Evolutionary conservation across 441 rosid species (phyloP).

Genomic region (Mallotus japonicus): DNA sequence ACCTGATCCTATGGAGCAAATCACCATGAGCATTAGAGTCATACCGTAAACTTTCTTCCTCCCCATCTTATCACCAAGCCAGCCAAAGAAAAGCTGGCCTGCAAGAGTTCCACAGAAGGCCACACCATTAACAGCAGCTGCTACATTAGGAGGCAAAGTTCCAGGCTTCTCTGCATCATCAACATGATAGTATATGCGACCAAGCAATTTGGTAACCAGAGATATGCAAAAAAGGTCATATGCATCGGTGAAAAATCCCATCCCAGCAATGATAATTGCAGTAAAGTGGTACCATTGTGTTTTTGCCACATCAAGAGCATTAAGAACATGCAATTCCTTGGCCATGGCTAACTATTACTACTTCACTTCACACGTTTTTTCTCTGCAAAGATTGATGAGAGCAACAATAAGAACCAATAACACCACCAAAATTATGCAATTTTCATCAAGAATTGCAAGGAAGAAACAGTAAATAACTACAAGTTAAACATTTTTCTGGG

Average conservation of each 20-base stretch:
- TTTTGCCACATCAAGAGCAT: slow-evolving; percentile 77
- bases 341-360: slow-evolving; percentile 34
- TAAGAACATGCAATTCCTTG: slow-evolving; percentile 53
- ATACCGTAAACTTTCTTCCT: slow-evolving; percentile 72
- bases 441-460: too few relatives aligned
- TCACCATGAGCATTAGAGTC: slow-evolving; percentile 72
- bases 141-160: slow-evolving; percentile 63
- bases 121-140: slow-evolving; percentile 80
- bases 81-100: slow-evolving; percentile 83
- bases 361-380: neutral
- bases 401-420: neutral
- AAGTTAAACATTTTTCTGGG: neutral
- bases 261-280: slow-evolving; percentile 69
- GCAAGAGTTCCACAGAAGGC: slow-evolving; percentile 74
- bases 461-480: too few relatives aligned
- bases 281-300: slow-evolving; percentile 91
- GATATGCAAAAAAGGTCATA: slow-evolving; percentile 82
- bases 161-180: slow-evolving; percentile 68
- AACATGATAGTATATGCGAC: slow-evolving; percentile 67
- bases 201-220: slow-evolving; percentile 74
- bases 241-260: slow-evolving; percentile 89
- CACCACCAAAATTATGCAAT: neutral
- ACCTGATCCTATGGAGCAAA: slow-evolving; percentile 63
- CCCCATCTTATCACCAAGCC: slow-evolving; percentile 87
- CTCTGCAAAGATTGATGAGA: slow-evolving; percentile 12